Conservation (phyloP, 345 rosid species). For the Noccaea caerulescens region DNA sequence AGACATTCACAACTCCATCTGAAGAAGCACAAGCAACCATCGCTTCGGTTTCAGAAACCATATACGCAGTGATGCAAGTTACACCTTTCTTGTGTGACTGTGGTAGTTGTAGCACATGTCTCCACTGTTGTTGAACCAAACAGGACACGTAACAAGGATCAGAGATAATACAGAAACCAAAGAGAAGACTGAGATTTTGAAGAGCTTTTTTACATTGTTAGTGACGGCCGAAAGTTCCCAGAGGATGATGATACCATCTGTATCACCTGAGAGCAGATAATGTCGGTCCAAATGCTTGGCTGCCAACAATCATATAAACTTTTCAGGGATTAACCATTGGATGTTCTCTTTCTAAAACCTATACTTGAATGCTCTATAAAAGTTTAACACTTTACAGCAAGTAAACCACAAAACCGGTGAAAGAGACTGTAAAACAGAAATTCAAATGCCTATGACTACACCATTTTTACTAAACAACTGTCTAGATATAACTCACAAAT, state of each 20-base stretch:
- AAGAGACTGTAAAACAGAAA: slow-evolving; percentile 15
- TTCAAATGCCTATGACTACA: slow-evolving; percentile 15
- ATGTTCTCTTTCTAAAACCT: background rate
- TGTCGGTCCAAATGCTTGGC: slow-evolving; percentile 65
- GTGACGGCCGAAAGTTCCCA: slow-evolving; percentile 72
- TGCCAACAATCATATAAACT: slow-evolving; percentile 36
- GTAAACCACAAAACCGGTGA: slow-evolving; percentile 18
- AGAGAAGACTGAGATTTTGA: background rate
- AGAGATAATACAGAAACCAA: slow-evolving; percentile 6
- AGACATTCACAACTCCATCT: slow-evolving; percentile 65
- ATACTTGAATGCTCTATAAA: background rate
- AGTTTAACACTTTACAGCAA: slow-evolving; percentile 5
- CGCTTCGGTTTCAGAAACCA: slow-evolving; percentile 67
- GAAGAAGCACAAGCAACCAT: slow-evolving; percentile 85
- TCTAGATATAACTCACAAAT: slow-evolving; percentile 17
- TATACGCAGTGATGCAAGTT: slow-evolving; percentile 71
- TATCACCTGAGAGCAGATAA: slow-evolving; percentile 85
- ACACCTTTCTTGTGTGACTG: slow-evolving; percentile 87
- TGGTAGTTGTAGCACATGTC: slow-evolving; percentile 67
- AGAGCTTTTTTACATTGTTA: slow-evolving; percentile 52
- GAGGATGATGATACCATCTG: slow-evolving; percentile 66
- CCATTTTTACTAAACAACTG: background rate
- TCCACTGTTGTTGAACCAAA: slow-evolving; percentile 60
- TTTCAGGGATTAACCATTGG: background rate
- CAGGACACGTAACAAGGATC: background rate